These are phyloP conservation scores for Botryotinia convoluta DNA, from an alignment of 2,329 filamentous ascomycete species.

Conservation along the genomic window DNA sequence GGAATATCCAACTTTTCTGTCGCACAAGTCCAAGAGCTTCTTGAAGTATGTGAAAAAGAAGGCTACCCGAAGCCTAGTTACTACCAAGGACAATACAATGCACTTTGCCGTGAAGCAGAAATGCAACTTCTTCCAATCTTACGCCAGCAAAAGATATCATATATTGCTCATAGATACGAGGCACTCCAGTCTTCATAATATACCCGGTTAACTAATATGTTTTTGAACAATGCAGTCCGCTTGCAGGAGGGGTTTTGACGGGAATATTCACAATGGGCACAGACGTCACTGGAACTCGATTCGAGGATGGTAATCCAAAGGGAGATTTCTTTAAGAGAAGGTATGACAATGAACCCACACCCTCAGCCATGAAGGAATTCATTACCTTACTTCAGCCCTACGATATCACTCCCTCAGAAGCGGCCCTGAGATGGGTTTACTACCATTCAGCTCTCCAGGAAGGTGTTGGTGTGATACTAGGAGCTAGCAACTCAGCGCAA, in stretches of 20 bases:
- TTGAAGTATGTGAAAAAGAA: neutral
- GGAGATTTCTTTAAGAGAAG: neutral
- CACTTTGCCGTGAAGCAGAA: neutral
- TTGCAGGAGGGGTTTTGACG: neutral
- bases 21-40: neutral
- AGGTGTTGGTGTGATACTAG: slow-evolving; percentile 1
- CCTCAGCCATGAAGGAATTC: neutral
- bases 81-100: slow-evolving; percentile 10
- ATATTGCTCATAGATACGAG: slow-evolving; percentile 1
- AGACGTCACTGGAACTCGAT: neutral
- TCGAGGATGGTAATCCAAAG: neutral
- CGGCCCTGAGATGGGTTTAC: neutral
- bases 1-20: slow-evolving; percentile 11
- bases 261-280: neutral
- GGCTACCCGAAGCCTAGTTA: slow-evolving; percentile 1
- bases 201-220: neutral
- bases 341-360: neutral
- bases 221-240: neutral
- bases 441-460: neutral
- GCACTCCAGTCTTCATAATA: neutral
- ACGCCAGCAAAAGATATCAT: slow-evolving; percentile 10
- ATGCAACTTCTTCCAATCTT: neutral
- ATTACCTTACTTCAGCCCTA: neutral
- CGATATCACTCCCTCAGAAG: neutral
- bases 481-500: neutral